phyloP scores from a whole-genome alignment of 345 rosid genomes.

The Alliaria petiolata region DNA sequence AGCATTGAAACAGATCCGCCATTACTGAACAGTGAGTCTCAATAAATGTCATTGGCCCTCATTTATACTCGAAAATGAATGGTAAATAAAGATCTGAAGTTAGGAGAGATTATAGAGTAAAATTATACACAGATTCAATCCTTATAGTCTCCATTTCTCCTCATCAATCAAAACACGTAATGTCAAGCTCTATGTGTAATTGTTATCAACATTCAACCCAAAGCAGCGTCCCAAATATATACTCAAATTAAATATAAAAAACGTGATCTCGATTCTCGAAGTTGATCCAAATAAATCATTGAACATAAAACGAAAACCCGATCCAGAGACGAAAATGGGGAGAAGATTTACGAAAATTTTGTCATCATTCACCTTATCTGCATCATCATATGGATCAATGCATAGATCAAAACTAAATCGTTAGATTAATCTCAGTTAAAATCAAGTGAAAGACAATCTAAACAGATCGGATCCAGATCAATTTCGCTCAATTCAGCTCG shows the following conservation, averaged over 20 bases:
- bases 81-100: neutral
- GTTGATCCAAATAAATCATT: no score
- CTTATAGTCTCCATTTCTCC: neutral
- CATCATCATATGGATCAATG: conserved; percentile 9
- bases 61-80: neutral
- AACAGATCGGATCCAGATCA: conserved; percentile 22
- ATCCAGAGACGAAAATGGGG: neutral
- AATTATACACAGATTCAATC: neutral
- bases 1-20: neutral
- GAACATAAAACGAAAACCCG: no score
- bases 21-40: neutral
- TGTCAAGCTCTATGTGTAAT: neutral
- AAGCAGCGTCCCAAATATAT: neutral
- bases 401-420: conserved; percentile 8
- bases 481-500: neutral
- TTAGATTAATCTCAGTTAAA: neutral
- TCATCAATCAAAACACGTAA: neutral
- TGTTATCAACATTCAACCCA: neutral
- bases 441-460: neutral
- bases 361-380: neutral
- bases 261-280: neutral
- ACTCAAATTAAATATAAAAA: neutral
- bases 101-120: no score
- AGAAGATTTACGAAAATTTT: neutral
- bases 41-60: neutral